These are phyloP conservation scores for Carpinus fangiana DNA, from an alignment of 306 rosid species.

Conservation along the genomic window DNA sequence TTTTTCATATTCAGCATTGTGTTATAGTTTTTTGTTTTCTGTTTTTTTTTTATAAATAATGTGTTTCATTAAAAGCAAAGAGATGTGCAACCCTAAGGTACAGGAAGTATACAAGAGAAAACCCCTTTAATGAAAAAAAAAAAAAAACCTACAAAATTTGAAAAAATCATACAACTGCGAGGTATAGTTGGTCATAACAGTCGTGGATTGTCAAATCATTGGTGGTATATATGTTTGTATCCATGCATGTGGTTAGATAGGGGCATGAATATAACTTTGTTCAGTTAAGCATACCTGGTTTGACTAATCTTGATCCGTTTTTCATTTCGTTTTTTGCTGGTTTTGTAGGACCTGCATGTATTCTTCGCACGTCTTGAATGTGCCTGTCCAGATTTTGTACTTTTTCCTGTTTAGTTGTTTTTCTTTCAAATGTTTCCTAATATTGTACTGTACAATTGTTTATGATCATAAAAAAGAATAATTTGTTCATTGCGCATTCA, in stretches of 20 bases:
- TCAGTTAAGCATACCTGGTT: background rate
- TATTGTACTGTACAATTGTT: background rate
- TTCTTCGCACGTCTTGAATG: conserved; percentile 23
- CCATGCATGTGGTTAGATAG: background rate
- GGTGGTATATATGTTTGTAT: background rate
- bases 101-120: no score
- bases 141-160: background rate
- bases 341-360: conserved; percentile 36
- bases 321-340: conserved; percentile 1
- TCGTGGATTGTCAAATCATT: background rate
- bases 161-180: no score
- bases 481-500: background rate
- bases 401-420: conserved; percentile 25
- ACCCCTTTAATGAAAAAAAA: no score
- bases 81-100: no score
- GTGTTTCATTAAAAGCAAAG: no score
- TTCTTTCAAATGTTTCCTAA: conserved; percentile 10
- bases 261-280: background rate
- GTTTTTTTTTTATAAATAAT: no score
- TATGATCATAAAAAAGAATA: background rate
- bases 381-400: conserved; percentile 22
- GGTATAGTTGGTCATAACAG: background rate
- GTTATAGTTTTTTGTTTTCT: no score
- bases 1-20: background rate
- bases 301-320: conserved; percentile 4